Evolutionary conservation across 1,139 yeast genomes (phyloP).

Genomic region (Candida sp.): DNA sequence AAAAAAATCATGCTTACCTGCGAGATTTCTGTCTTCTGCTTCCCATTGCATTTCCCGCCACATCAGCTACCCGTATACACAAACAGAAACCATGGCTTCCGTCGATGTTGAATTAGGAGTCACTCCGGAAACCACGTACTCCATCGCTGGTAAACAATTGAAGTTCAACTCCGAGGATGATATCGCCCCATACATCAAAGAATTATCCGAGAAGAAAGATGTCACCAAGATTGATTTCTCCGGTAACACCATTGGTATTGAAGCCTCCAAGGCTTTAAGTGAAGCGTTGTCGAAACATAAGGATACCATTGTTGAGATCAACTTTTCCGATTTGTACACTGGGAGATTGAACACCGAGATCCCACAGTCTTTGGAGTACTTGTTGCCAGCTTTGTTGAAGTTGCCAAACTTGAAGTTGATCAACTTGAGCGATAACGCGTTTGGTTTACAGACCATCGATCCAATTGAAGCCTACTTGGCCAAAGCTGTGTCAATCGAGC

Average conservation of each 20-base stretch:
- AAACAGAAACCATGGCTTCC: slow-evolving; percentile 21
- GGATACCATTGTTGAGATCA: slow-evolving; percentile 62
- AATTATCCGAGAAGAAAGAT: slow-evolving; percentile 40
- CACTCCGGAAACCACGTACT: slow-evolving; percentile 40
- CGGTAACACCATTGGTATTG: slow-evolving; percentile 95
- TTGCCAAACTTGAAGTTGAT: slow-evolving; percentile 73
- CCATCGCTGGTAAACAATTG: slow-evolving; percentile 77
- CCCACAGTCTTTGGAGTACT: slow-evolving; percentile 75
- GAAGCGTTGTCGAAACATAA: slow-evolving; percentile 55
- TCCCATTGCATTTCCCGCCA: too few relatives aligned
- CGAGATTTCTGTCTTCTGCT: neutral
- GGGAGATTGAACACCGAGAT: slow-evolving; percentile 95
- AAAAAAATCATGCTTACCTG: neutral
- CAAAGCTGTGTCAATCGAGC: slow-evolving; percentile 79
- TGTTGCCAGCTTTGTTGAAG: slow-evolving; percentile 74
- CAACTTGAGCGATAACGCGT: slow-evolving; percentile 93
- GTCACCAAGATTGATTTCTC: slow-evolving; percentile 75
- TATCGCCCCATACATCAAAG: slow-evolving; percentile 65
- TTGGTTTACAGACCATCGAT: slow-evolving; percentile 94
- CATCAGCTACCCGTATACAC: too few relatives aligned
- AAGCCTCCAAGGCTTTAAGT: slow-evolving; percentile 78
- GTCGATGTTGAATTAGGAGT: slow-evolving; percentile 32
- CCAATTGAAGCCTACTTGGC: slow-evolving; percentile 82
- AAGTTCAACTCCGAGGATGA: slow-evolving; percentile 79
- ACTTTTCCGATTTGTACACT: slow-evolving; percentile 92